Base-by-base conservation (phyloP, 164 flowering plant genomes). In the Pachysandra terminalis region DNA sequence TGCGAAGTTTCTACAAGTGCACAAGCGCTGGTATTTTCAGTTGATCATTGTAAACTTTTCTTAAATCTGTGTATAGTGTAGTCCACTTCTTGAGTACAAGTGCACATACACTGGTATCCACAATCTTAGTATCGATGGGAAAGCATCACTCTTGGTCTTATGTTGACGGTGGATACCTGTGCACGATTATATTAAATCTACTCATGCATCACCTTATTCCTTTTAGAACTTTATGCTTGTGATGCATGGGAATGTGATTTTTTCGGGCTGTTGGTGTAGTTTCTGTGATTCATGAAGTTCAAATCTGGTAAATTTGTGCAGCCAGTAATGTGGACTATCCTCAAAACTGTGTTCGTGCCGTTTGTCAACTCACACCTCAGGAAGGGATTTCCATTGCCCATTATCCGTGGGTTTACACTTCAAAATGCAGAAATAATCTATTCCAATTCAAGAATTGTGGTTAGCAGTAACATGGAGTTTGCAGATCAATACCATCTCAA, bases 331-430 rank as follows among this genome's bases (percentile, higher is more conserved):
- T 79, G 88, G 81, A 83, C 92, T 9, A 17, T 90, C 21, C 68
- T 91, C 35, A 82, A 82, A 74, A 90, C 93, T 19, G 86, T 84
- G 25, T 74, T 83, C 35, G 32, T 90, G 73, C 98, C 97, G 24
- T 87, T 81, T 61, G 83, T 79, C 19, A 94, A 94, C 59, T n/a
- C 76, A 26, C 84, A 71, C 59, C 89, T 91, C 16, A 76, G 68
- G 28, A 83, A 78, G 76, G 98, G 98, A 58, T 85, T 86, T 45
- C 91, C 90, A 7, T 72, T 94, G 73, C 98, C 98, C 24, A 74
- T 84, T 67, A 74, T 90, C 65, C 85, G 72, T 51, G 93, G 97
- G 51, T 91, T 91, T 71, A 77, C 81, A 21, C 87, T 94, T 63
- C 75, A 84, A 72, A 79, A 87, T 76, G 89, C 93, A 32, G 78